phyloP scores from a whole-genome alignment of 495 filamentous ascomycete species.

The Aspergillus incahuasiensis region DNA sequence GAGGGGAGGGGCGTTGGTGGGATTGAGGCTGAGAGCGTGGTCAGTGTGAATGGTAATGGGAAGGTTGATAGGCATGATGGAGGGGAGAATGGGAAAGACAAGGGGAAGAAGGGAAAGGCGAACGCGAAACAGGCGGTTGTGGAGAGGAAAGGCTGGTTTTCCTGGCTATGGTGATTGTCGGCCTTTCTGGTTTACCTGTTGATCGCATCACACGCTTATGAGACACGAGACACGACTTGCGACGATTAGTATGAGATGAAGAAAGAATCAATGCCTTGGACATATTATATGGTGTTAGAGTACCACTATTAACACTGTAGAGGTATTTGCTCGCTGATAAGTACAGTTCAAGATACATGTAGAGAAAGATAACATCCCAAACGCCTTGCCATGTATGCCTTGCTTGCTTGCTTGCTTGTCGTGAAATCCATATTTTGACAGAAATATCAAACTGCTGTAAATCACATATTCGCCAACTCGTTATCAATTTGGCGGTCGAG shows the following conservation, averaged over 20 bases:
- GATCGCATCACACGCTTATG: not conserved
- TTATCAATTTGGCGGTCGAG: constrained; percentile 88
- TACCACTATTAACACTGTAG: constrained; percentile 3
- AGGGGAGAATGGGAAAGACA: not conserved
- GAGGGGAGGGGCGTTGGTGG: constrained; percentile 2
- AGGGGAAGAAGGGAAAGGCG: not conserved
- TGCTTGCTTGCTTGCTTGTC: not conserved
- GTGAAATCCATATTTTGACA: not conserved
- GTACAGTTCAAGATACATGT: constrained; percentile 1
- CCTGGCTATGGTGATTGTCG: constrained; percentile 30
- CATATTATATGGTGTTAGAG: not conserved
- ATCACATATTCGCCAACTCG: constrained; percentile 91
- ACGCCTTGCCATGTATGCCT: not conserved
- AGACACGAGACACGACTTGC: not conserved
- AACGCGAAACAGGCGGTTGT: constrained; percentile 1
- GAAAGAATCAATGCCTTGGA: not conserved
- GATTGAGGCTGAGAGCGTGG: not conserved
- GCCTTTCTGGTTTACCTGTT: not conserved
- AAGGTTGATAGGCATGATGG: not conserved
- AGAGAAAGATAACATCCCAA: not conserved
- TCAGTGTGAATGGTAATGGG: constrained; percentile 2
- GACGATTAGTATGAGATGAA: not conserved
- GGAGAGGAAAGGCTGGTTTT: constrained; percentile 25
- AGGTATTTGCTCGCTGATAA: constrained; percentile 11
- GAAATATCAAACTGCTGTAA: constrained; percentile 23